Percentiles rank a stretch among this genome's conserved stretches.
Evolutionary conservation across 202 grass and related monocot genomes (phyloP).

Genomic region (Brachypodium distachyon): DNA sequence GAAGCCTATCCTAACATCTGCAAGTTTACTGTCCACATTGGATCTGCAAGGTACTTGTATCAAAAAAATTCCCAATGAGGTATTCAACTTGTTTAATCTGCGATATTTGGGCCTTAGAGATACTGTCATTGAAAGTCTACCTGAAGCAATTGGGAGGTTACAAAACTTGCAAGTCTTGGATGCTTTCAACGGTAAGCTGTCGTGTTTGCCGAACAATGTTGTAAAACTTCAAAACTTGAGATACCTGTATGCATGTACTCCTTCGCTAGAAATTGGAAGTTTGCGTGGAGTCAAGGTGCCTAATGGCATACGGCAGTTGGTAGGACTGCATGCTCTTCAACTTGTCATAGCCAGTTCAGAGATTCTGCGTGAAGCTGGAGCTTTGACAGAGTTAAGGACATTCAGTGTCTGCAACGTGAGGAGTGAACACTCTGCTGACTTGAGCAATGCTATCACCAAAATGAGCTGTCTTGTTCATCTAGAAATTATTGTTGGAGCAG

Average conservation of each 20-base stretch:
- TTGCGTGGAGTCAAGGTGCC: background rate
- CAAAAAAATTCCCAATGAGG: background rate
- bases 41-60: background rate
- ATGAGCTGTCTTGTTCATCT: constrained; percentile 12
- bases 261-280: background rate
- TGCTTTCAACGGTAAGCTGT: background rate
- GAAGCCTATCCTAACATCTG: background rate
- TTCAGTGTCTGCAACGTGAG: constrained; percentile 2
- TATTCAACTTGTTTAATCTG: background rate
- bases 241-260: background rate
- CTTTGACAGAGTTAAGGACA: constrained; percentile 13
- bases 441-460: background rate
- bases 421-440: background rate
- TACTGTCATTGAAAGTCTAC: background rate
- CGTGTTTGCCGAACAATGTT: background rate
- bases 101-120: background rate
- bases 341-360: background rate
- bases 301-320: background rate
- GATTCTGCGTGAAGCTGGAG: background rate
- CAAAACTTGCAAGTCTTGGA: background rate
- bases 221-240: background rate
- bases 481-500: background rate
- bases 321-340: constrained; percentile 20
- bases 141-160: background rate
- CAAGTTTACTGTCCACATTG: background rate